Conservation (phyloP, 1,139 yeast species). For the Candida sanyaensis region DNA sequence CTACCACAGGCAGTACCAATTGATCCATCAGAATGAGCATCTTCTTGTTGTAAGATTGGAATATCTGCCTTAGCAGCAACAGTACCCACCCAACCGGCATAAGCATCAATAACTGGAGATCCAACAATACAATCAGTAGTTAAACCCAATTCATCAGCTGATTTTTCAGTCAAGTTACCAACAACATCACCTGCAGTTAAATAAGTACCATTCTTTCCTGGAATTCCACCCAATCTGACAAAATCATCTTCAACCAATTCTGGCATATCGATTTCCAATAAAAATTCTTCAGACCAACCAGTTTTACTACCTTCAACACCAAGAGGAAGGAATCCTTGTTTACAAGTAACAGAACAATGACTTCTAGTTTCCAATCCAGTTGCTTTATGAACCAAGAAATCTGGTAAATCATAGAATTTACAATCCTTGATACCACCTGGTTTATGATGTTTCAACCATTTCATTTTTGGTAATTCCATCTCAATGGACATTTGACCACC, state of each 20-base stretch:
- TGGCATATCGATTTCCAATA: conserved; percentile 64
- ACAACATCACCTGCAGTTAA: conserved; percentile 87
- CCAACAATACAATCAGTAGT: conserved; percentile 83
- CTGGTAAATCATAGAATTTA: conserved; percentile 91
- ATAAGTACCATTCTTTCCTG: conserved; percentile 69
- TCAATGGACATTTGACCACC: conserved; percentile 98
- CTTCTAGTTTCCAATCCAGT: conserved; percentile 86
- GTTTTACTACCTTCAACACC: conserved; percentile 84
- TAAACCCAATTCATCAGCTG: conserved; percentile 87
- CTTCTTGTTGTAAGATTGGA: conserved; percentile 43
- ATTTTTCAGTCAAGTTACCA: conserved; percentile 62
- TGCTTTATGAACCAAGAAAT: conserved; percentile 86
- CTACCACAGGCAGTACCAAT: conserved; percentile 74
- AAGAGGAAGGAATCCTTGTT: conserved; percentile 90
- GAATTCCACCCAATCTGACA: conserved; percentile 80
- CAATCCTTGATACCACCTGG: conserved; percentile 66
- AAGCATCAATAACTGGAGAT: conserved; percentile 95
- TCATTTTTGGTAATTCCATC: conserved; percentile 96
- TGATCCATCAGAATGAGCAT: conserved; percentile 30
- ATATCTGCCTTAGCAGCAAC: conserved; percentile 82
- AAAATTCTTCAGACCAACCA: conserved; percentile 89
- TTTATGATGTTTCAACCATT: conserved; percentile 90
- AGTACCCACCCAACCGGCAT: conserved; percentile 98
- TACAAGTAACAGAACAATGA: conserved; percentile 88
- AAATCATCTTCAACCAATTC: conserved; percentile 81